Base-by-base conservation (phyloP, 306 rosid genomes). In the Dalbergia cultrata region DNA sequence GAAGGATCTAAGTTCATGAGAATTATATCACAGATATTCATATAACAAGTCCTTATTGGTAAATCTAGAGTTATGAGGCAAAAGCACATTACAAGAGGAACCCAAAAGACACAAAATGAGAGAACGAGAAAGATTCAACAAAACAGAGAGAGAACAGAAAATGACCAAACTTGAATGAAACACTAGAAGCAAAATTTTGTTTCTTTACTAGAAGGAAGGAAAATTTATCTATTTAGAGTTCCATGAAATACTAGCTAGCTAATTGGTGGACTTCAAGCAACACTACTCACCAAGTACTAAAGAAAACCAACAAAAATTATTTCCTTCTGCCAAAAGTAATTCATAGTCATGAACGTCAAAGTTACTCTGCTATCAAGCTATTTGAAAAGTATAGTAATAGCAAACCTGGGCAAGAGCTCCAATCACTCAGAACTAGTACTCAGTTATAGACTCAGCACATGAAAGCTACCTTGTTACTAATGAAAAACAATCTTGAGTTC, bases 91-190 rank as follows among this genome's bases (percentile, higher is more conserved):
- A 22, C 2, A 33, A 69, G 26, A 31, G 12, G 63, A 33, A 74
- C 74, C 82, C 39, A 13, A 19, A 16, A 67, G 44, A 64, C 17
- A 35, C 61, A 68, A 56, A 75, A 14, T 16, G 57, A 50, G 13
- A 45, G 49, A 35, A 3, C 9, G n/a, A 35, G 47, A 8, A 44
- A n/a, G n/a, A n/a, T n/a, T n/a, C n/a, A n/a, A n/a, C n/a, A n/a
- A n/a, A n/a, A n/a, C 26, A 17, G 60, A 54, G 0, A 9, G 11
- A 65, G 37, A 75, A 13, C 26, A 67, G 39, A 68, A 81, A 81
- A 75, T 53, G 47, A 58, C 8, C 77, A 68, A 67, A 67, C 71
- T 81, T 81, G 22, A n/a, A n/a, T 33, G 3, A 62, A 1, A 62
- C 16, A 62, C n/a, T n/a, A n/a, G n/a, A n/a, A n/a, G n/a, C n/a